Base-by-base conservation (phyloP, 352 stramenopile genomes). In the Phytopythium chamaehyphon region DNA sequence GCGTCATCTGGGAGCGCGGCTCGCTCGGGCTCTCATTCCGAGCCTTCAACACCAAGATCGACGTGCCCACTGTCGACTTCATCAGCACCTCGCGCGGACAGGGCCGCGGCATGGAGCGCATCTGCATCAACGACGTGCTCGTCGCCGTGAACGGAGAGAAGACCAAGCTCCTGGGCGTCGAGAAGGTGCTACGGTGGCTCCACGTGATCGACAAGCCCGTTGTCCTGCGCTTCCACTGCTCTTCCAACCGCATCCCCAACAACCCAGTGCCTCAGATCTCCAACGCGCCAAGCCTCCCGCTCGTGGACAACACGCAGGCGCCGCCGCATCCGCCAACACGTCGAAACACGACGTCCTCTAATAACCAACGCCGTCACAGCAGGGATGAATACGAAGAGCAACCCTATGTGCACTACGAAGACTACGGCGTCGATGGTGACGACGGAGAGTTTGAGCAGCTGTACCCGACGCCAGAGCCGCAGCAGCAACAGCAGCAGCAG, bases 91-190 rank as follows among this genome's bases (percentile, higher is more conserved):
- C 40, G 6, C 45, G 45, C 45, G 45, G 45, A 8, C 45, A 51
- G 45, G 65, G 64, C 19, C 55, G 42, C 12, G 72, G 71, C 21
- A 91, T 91, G 80, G 77, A 88, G 21, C 58, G 66, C 36, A 71
- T 91, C 10, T 91, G 80, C 57, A 54, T 91, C 19, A 91, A 89
- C 61, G 80, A 91, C 60, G 80, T 91, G 54, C 70, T 91, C 12
- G 84, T 91, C 56, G 73, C 76, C 18, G 87, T 91, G 54, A 89
- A 91, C 33, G 80, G 80, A 23, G 73, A 91, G 51, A 88, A 86
- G 59, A 91, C 80, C 38, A 86, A 88, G 62, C 47, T 63, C 15
- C 55, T 91, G 15, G 80, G 80, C 11, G 77, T 91, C 45, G 75
- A 91, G 63, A 79, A 81, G 47, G 80, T 91, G 51, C 65, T 89